These are phyloP conservation scores for Adansonia gregorii DNA, from an alignment of 441 rosid species.

Conservation along the genomic window DNA sequence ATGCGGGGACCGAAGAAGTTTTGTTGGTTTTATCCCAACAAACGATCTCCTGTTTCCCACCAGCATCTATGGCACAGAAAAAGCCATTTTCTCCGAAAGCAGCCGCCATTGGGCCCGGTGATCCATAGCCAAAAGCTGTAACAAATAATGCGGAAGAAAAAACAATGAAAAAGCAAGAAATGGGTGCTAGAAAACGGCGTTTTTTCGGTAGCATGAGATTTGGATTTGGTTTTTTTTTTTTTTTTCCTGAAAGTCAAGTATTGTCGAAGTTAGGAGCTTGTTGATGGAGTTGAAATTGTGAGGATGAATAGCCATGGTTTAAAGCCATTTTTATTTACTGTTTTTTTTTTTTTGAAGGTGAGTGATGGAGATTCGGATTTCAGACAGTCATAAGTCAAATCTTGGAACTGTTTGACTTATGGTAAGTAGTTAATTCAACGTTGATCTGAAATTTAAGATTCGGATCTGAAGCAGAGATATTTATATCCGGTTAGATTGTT, in stretches of 20 bases:
- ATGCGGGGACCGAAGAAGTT: conserved; percentile 27
- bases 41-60: conserved; percentile 54
- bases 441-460: conserved; percentile 27
- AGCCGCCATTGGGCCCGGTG: conserved; percentile 33
- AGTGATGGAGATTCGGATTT: conserved; percentile 23
- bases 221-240: neutral
- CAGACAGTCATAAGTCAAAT: conserved; percentile 34
- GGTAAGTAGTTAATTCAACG: conserved; percentile 14
- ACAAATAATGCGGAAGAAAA: neutral
- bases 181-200: neutral
- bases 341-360: neutral
- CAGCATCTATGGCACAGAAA: conserved; percentile 59
- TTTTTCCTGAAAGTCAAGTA: neutral
- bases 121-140: conserved; percentile 31
- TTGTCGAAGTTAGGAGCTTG: neutral
- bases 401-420: neutral
- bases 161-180: conserved; percentile 8
- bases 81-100: conserved; percentile 54
- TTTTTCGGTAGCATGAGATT: conserved; percentile 31
- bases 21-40: conserved; percentile 52
- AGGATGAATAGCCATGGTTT: conserved; percentile 12
- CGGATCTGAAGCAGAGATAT: neutral
- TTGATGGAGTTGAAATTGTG: conserved; percentile 14
- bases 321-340: conserved; percentile 27
- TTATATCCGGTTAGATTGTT: too few relatives aligned